A percentile compares a stretch with the other conserved stretches of the same genome.
Conservation (phyloP, 2,329 filamentous ascomycete species). For the Didymella exigua region DNA sequence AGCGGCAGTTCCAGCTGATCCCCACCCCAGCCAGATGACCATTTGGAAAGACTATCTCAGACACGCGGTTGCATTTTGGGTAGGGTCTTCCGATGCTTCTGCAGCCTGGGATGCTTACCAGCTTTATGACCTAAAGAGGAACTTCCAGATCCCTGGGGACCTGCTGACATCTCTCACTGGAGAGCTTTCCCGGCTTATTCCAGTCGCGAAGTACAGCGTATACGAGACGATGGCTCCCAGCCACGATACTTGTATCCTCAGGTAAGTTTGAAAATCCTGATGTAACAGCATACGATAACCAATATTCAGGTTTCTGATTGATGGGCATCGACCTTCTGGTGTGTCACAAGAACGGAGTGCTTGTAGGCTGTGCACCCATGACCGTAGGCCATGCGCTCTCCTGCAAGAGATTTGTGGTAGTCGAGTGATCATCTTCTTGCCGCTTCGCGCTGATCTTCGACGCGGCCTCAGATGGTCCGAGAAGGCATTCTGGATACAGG, state of each 20-base stretch:
- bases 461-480: conserved; percentile 1
- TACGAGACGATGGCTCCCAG: conserved; percentile 14
- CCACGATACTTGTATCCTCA: conserved; percentile 14
- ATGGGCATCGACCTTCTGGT: conserved; percentile 10
- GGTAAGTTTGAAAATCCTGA: background rate
- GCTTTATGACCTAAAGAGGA: conserved; percentile 1
- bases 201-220: background rate
- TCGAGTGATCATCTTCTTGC: conserved; percentile 21
- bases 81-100: background rate
- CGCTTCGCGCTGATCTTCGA: conserved; percentile 6
- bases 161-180: conserved; percentile 2
- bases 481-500: conserved; percentile 14
- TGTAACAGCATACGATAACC: background rate
- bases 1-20: background rate
- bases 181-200: conserved; percentile 11
- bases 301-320: conserved; percentile 3
- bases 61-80: conserved; percentile 1
- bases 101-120: background rate
- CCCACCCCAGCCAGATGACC: background rate
- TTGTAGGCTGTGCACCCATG: conserved; percentile 15
- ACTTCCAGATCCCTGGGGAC: background rate
- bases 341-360: conserved; percentile 7
- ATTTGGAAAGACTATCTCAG: background rate
- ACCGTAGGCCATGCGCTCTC: conserved; percentile 17
- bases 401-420: conserved; percentile 16